phyloP scores from a whole-genome alignment of 805 yeast species.

The Metschnikowia hibisci region DNA sequence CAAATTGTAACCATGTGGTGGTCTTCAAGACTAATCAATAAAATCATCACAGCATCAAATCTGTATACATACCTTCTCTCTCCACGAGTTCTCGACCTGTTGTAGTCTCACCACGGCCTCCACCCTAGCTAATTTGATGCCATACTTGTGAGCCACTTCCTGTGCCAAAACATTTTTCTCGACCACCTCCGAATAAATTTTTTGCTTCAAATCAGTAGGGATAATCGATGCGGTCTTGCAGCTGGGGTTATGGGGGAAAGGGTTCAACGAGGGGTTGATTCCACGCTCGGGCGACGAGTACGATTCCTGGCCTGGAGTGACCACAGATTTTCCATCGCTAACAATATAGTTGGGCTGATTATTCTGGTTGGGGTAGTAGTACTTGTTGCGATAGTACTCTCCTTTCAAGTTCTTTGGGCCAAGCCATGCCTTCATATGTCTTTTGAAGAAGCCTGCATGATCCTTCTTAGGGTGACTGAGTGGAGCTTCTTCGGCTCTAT shows the following conservation, averaged over 20 bases:
- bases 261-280: slow-evolving; percentile 47
- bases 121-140: slow-evolving; percentile 77
- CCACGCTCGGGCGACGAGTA: slow-evolving; percentile 12
- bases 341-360: slow-evolving; percentile 71
- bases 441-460: slow-evolving; percentile 51
- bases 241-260: slow-evolving; percentile 74
- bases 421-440: slow-evolving; percentile 66
- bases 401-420: slow-evolving; percentile 86
- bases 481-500: slow-evolving; percentile 30
- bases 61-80: slow-evolving; percentile 50
- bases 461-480: slow-evolving; percentile 34
- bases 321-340: slow-evolving; percentile 42
- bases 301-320: slow-evolving; percentile 22
- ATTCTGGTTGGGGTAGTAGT: slow-evolving; percentile 60
- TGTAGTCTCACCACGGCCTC: slow-evolving; percentile 80
- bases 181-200: slow-evolving; percentile 54
- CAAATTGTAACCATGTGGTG: slow-evolving; percentile 48
- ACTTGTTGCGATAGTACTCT: slow-evolving; percentile 72
- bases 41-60: slow-evolving; percentile 42
- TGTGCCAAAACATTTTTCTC: slow-evolving; percentile 56
- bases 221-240: slow-evolving; percentile 66
- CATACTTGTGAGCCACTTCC: slow-evolving; percentile 72
- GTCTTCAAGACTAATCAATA: slow-evolving; percentile 82
- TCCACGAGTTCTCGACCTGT: slow-evolving; percentile 61
- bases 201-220: slow-evolving; percentile 53